phyloP scores from a whole-genome alignment of 2,329 filamentous ascomycete genomes.

The Aspergillus aculeatinus region DNA sequence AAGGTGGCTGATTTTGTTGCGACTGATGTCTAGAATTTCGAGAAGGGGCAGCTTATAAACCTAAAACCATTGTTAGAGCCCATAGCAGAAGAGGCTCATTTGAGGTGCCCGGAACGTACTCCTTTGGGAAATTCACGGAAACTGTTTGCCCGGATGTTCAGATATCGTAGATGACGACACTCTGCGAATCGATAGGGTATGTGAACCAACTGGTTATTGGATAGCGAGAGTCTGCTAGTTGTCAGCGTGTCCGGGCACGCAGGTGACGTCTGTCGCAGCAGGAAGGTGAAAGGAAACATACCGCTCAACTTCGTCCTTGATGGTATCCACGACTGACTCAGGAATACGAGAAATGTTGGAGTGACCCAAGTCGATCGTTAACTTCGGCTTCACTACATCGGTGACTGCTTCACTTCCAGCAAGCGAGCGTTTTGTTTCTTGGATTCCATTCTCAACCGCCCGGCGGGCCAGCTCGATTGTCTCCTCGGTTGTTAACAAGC shows the following conservation, averaged over 20 bases:
- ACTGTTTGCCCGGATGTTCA: slow-evolving; percentile 51
- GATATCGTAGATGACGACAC: slow-evolving; percentile 50
- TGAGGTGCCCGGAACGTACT: slow-evolving; percentile 46
- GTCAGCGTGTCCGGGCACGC: slow-evolving; percentile 14
- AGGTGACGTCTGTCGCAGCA: not conserved
- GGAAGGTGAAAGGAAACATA: slow-evolving; percentile 25
- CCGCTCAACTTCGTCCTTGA: slow-evolving; percentile 55
- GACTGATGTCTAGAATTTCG: slow-evolving; percentile 88
- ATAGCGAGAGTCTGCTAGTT: slow-evolving; percentile 46
- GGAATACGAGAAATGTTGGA: slow-evolving; percentile 51
- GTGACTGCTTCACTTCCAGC: slow-evolving; percentile 47
- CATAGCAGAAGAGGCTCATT: no score
- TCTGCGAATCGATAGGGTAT: slow-evolving; percentile 50
- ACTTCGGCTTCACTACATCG: slow-evolving; percentile 48
- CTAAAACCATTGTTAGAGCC: slow-evolving; percentile 48
- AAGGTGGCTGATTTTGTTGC: slow-evolving; percentile 76
- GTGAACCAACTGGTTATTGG: slow-evolving; percentile 52
- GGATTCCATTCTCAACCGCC: slow-evolving; percentile 49
- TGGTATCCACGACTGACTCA: slow-evolving; percentile 51
- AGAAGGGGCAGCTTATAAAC: slow-evolving; percentile 81
- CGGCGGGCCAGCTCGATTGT: slow-evolving; percentile 46
- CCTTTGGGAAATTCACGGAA: slow-evolving; percentile 63
- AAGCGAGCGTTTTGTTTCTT: slow-evolving; percentile 49
- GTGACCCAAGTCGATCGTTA: slow-evolving; percentile 53
- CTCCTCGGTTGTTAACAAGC: slow-evolving; percentile 43